Evolutionary conservation across 805 yeast species (phyloP), one percentile per base, ranked within the genome.

Genomic region (Alloascoidea hylecoeti): DNA sequence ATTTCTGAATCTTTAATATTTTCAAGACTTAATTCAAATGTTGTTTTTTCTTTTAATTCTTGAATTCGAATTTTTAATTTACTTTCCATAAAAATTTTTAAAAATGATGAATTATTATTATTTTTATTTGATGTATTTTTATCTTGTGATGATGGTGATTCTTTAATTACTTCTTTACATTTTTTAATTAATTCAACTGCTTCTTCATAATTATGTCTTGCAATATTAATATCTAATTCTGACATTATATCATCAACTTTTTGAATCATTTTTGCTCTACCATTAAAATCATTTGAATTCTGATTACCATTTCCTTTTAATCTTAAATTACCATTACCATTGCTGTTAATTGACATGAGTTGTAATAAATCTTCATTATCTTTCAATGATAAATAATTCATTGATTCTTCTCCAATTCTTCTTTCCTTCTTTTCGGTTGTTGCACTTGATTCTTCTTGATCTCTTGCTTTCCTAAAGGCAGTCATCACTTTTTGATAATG

Each of bases 191-290:
- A 34, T 32, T 38, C 54, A 4, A 64, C 59, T 2, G 70, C 61
- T n/a, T 52, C 58, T 38, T 61, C 52, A 50, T 64, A 71, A 39
- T 65, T 63, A 38, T 68, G 66, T 46, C 76, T 76, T n/a, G 79
- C 74, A 17, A 77, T 60, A 39, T 63, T 60, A 13, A 76, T 71
- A 49, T 78, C 85, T 33, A 76, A 64, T 44, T 76, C 80, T 49
- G 77, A 79, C 18, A 78, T 58, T 35, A 56, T 52, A 39, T 73
- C 79, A 46, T 77, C 83, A 15, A 72, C 54, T 9, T 51, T 46
- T 44, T 64, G 41, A 3, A 38, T 36, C 3, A 27, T 38, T 16
- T 16, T 15, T 2, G 23, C 17, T 17, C 30, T 9, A 9, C 30
- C 30, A 23, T 9, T n/a, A 23, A 23, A 34, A 34, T 18, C 17